These are phyloP conservation scores for Talaromyces ruber DNA, from an alignment of 495 filamentous ascomycete genomes.

Conservation along the genomic window DNA sequence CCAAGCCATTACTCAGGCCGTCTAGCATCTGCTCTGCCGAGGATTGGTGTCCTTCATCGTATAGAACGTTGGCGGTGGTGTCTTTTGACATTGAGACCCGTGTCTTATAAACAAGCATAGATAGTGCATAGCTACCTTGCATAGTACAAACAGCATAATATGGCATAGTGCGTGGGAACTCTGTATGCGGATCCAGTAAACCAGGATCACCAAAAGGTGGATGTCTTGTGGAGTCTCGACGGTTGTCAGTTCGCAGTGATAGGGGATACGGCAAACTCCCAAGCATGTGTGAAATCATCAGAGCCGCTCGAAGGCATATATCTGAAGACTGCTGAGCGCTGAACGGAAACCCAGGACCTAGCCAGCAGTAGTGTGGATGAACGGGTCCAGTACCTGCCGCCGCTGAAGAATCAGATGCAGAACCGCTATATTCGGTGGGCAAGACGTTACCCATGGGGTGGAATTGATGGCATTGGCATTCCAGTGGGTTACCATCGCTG, in stretches of 20 bases:
- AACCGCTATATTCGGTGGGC: conserved; percentile 29
- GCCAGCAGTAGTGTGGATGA: conserved; percentile 8
- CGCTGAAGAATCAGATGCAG: conserved; percentile 25
- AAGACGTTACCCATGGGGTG: conserved; percentile 10
- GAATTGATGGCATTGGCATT: conserved; percentile 6
- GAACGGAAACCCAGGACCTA: conserved; percentile 35
- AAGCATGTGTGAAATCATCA: conserved; percentile 44
- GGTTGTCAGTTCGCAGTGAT: conserved; percentile 13
- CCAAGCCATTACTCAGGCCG: conserved; percentile 45
- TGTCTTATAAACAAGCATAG: conserved; percentile 46
- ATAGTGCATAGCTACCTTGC: conserved; percentile 53
- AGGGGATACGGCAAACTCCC: conserved; percentile 42
- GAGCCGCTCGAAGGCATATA: conserved; percentile 42
- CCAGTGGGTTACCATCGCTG: conserved; percentile 3
- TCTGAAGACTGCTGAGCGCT: conserved; percentile 44
- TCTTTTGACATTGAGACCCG: conserved; percentile 42
- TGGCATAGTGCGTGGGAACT: conserved; percentile 48
- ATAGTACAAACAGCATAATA: conserved; percentile 55
- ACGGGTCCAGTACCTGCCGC: conserved; percentile 25
- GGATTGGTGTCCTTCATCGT: conserved; percentile 20
- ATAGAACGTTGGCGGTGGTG: conserved; percentile 27
- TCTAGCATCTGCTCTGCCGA: conserved; percentile 35
- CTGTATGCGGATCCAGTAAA: conserved; percentile 15
- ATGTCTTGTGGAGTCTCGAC: conserved; percentile 3
- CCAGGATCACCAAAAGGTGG: conserved; percentile 11